These are phyloP conservation scores for Bacidia rubella DNA, from an alignment of 495 filamentous ascomycete genomes.

Conservation along the genomic window DNA sequence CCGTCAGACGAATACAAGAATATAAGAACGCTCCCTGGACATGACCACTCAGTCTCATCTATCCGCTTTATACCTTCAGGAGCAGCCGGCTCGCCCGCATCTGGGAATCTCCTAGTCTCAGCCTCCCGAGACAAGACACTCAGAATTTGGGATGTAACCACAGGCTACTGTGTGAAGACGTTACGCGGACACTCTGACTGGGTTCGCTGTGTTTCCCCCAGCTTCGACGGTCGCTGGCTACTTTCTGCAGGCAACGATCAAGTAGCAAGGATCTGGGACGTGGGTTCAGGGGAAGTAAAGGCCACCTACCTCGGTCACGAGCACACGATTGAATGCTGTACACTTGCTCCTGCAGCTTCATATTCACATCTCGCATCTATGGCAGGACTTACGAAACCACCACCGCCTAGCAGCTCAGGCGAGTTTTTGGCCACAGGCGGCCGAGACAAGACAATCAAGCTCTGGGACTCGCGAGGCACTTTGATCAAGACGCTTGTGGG, in stretches of 20 bases:
- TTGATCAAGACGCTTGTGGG: constrained; percentile 77
- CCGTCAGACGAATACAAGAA: constrained; percentile 91
- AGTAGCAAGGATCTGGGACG: constrained; percentile 76
- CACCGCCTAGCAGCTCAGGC: constrained; percentile 54
- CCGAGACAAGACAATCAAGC: constrained; percentile 78
- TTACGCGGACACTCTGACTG: constrained; percentile 73
- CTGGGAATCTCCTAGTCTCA: constrained; percentile 61
- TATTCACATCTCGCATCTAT: constrained; percentile 66
- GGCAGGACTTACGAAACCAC: constrained; percentile 75
- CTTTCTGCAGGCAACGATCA: constrained; percentile 73
- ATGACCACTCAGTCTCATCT: constrained; percentile 82
- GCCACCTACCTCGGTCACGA: constrained; percentile 79
- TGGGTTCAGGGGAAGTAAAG: constrained; percentile 58
- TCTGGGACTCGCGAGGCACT: constrained; percentile 82
- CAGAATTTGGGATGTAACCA: constrained; percentile 84
- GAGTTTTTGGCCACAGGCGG: constrained; percentile 89
- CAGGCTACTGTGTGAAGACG: constrained; percentile 82
- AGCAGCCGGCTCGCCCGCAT: constrained; percentile 31
- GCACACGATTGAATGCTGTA: constrained; percentile 77
- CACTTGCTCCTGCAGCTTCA: constrained; percentile 67
- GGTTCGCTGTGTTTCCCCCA: constrained; percentile 76
- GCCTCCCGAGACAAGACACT: constrained; percentile 73
- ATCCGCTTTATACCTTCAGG: constrained; percentile 82
- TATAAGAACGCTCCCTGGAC: constrained; percentile 80
- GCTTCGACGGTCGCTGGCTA: constrained; percentile 69